Evolutionary conservation across 352 stramenopile species (phyloP), one percentile per base, ranked within the genome.

Genomic region (Phytophthora hibernalis): DNA sequence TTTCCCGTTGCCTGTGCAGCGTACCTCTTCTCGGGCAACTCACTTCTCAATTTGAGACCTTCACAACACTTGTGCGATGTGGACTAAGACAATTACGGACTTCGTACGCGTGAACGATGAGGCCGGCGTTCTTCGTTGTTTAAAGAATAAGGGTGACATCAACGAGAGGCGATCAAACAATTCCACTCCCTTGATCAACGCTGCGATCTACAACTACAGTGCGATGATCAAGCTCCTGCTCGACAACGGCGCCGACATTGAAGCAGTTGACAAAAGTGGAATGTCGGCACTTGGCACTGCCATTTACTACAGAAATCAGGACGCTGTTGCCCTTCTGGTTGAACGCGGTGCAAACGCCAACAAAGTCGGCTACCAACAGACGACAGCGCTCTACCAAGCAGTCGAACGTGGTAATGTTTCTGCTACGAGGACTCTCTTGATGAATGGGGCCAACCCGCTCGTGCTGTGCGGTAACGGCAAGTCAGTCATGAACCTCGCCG

Each of bases 201-300:
- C 54, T 15, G 43, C 43, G 11, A 48, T 40, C 31, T 20, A 26
- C 21, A 62, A 62, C 43, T 38, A 54, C 7, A 47, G 42, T 20
- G 30, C 49, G 26, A 54, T 62, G 43, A 62, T 62, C 33, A 31
- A 62, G 18, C 43, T 62, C 42, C 21, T 62, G 20, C 43, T 62
- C 2, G 54, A 62, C 37, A 20, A 38, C 30, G 54, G 31, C 20
- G 54, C 54, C 1, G 43, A 55, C 33, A 63, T 63, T 22, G 55
- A 63, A 22, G 55, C 44, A 22, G 44, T 48, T 12, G 55, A 63
- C 5, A 44, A 24, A 22, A 54, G 30, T 21, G 55, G 22, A 15
- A 55, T 63, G 5, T 49, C 55, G 6, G 55, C 55, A 10, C 55
- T 63, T 7, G 30, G 31, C 5, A 54, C 42, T 4, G 55, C 31